Evolutionary conservation across 805 yeast genomes (phyloP).

Genomic region (Jamesozyma jinghongensis): DNA sequence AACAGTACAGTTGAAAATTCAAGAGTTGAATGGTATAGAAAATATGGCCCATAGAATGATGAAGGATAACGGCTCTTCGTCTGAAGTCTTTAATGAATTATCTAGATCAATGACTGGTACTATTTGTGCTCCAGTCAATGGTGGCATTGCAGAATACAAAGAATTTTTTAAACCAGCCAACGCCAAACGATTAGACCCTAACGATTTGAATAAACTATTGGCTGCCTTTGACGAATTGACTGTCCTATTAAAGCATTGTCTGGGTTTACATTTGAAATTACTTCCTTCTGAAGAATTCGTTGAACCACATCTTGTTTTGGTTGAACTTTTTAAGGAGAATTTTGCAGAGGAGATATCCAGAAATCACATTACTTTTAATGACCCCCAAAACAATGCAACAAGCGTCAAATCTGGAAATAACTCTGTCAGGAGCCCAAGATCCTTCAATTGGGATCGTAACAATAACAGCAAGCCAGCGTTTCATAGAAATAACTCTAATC

Average conservation of each 20-base stretch:
- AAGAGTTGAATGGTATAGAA: conserved; percentile 63
- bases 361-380: conserved; percentile 17
- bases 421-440: background rate
- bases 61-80: conserved; percentile 41
- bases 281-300: conserved; percentile 43
- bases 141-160: conserved; percentile 81
- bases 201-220: conserved; percentile 25
- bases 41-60: conserved; percentile 44
- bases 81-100: conserved; percentile 49
- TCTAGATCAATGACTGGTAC: conserved; percentile 74
- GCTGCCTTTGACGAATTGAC: conserved; percentile 61
- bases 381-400: conserved; percentile 6
- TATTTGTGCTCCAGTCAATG: conserved; percentile 86
- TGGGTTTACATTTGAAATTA: conserved; percentile 58
- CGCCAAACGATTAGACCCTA: conserved; percentile 27
- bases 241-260: conserved; percentile 52
- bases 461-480: no score
- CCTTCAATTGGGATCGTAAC: no score
- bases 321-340: conserved; percentile 54
- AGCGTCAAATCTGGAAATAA: background rate
- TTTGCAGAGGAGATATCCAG: conserved; percentile 53
- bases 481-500: no score
- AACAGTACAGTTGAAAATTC: conserved; percentile 55
- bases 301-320: conserved; percentile 59
- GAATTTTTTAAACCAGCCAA: conserved; percentile 41